phyloP scores from a whole-genome alignment of 345 rosid species.

The Stellera chamaejasme region DNA sequence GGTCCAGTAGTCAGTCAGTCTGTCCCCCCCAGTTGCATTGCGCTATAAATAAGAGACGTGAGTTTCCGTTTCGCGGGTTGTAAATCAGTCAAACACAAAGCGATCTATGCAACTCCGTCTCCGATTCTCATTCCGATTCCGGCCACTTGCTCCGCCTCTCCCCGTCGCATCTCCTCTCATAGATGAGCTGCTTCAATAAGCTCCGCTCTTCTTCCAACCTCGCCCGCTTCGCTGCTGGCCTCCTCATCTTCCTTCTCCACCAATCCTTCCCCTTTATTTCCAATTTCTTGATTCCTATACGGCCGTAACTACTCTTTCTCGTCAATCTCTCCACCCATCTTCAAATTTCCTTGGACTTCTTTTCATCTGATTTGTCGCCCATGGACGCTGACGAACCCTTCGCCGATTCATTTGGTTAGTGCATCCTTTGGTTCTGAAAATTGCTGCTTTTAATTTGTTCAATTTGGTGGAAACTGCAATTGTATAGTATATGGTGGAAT shows the following conservation, averaged over 20 bases:
- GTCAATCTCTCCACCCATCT: background rate
- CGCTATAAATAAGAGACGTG: no score
- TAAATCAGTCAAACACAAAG: no score
- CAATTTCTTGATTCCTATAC: conserved; percentile 55
- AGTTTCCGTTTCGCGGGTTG: no score
- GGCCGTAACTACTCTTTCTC: conserved; percentile 21
- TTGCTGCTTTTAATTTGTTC: no score
- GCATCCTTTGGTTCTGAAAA: background rate
- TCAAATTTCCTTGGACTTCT: background rate
- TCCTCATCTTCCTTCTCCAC: conserved; percentile 35
- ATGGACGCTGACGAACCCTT: conserved; percentile 32
- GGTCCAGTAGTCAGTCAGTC: no score
- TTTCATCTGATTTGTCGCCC: background rate
- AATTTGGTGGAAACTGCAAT: no score
- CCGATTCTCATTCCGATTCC: no score
- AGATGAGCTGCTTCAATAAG: conserved; percentile 42
- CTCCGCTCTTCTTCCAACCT: conserved; percentile 41
- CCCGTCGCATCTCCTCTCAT: no score
- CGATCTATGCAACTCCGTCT: no score
- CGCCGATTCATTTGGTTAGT: conserved; percentile 13
- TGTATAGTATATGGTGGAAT: no score
- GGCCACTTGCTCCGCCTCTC: no score
- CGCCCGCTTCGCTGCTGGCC: conserved; percentile 58
- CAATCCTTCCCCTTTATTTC: conserved; percentile 46
- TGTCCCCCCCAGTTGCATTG: no score